Evolutionary conservation across 225 moss, liverwort and hornwort genomes (phyloP).

Genomic region (Pleurozium schreberi): DNA sequence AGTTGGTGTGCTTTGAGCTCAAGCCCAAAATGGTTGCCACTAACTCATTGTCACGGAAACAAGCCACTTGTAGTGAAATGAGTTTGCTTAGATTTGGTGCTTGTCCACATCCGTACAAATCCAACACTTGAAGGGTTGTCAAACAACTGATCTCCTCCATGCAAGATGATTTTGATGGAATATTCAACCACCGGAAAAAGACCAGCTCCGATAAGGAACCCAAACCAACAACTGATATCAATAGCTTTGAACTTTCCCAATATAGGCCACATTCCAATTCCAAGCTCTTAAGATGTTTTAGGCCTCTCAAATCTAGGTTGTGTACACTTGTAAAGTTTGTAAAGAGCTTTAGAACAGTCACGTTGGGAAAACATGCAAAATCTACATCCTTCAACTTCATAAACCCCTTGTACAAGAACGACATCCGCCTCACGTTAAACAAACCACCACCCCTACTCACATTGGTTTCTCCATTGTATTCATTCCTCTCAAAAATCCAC

Average conservation of each 20-base stretch:
- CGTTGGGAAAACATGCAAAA: background rate
- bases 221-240: background rate
- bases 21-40: background rate
- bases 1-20: background rate
- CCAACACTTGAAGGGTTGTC: background rate
- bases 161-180: background rate
- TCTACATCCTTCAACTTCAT: no score
- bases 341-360: background rate
- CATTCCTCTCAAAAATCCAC: background rate
- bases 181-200: background rate
- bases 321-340: background rate
- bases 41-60: background rate
- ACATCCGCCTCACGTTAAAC: background rate
- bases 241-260: fast-evolving
- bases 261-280: background rate
- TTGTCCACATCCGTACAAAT: background rate
- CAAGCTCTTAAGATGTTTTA: background rate
- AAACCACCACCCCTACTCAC: background rate
- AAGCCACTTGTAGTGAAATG: background rate
- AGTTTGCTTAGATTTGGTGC: background rate
- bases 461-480: background rate
- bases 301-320: background rate
- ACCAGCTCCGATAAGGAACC: background rate
- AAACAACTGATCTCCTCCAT: background rate
- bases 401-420: background rate